A percentile compares a stretch with the other conserved stretches of the same genome.
These are phyloP conservation scores for Penicillium sp. DNA, from an alignment of 2,329 filamentous ascomycete species.

Conservation along the genomic window DNA sequence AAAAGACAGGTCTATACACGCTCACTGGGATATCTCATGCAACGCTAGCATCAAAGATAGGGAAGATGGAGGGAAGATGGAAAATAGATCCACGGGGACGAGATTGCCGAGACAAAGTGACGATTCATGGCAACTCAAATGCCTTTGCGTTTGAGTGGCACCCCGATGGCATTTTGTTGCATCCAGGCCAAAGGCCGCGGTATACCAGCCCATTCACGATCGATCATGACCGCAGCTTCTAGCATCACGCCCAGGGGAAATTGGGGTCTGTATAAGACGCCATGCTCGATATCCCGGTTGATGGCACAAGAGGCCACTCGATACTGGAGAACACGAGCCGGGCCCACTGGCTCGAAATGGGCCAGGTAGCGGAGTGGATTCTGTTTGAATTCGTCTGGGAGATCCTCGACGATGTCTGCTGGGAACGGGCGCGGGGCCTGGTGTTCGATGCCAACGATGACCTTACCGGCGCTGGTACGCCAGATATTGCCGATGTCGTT, in stretches of 20 bases:
- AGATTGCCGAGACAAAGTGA: not conserved
- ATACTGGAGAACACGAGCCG: constrained; percentile 26
- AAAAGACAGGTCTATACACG: constrained; percentile 8
- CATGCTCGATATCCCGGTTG: constrained; percentile 27
- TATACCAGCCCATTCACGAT: constrained; percentile 28
- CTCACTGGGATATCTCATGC: constrained; percentile 15
- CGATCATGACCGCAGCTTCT: constrained; percentile 31
- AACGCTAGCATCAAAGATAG: constrained; percentile 16
- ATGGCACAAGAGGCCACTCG: constrained; percentile 26
- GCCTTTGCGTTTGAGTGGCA: constrained; percentile 20
- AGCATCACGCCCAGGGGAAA: constrained; percentile 31
- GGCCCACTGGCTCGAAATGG: constrained; percentile 10
- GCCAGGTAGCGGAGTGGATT: constrained; percentile 26
- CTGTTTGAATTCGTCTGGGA: constrained; percentile 26
- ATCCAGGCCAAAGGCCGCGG: constrained; percentile 28
- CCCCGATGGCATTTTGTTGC: constrained; percentile 31
- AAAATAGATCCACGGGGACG: not conserved
- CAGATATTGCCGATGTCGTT: constrained; percentile 19
- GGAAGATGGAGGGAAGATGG: not conserved
- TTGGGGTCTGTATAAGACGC: constrained; percentile 18
- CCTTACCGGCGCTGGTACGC: constrained; percentile 27
- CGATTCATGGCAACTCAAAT: not conserved
- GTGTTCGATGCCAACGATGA: constrained; percentile 31
- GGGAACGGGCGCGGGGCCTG: constrained; percentile 11
- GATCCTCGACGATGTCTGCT: constrained; percentile 4